Percentiles rank a stretch among this genome's conserved stretches.
These are phyloP conservation scores for Tardiomyces digboiensis DNA, from an alignment of 1,139 yeast genomes.

Conservation along the genomic window DNA sequence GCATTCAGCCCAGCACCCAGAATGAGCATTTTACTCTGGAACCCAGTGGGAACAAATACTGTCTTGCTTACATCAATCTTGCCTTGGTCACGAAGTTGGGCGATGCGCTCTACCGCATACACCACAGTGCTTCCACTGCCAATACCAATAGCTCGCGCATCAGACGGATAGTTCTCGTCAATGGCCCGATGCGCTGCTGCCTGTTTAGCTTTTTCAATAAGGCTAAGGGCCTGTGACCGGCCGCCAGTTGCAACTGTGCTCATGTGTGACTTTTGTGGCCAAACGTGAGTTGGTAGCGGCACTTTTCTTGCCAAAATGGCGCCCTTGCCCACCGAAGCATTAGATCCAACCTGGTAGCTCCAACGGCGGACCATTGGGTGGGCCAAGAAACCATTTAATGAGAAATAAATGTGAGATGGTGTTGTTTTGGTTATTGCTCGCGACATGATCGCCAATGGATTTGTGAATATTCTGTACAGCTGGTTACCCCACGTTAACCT, in stretches of 20 bases:
- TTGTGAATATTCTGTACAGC: no score
- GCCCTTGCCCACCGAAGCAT: no score
- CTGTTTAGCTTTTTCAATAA: slow-evolving; percentile 59
- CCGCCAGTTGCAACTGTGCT: background rate
- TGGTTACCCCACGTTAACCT: no score
- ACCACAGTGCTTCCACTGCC: slow-evolving; percentile 98
- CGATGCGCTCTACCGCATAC: slow-evolving; percentile 90
- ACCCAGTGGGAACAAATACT: slow-evolving; percentile 87
- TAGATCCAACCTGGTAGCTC: no score
- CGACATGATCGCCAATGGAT: no score
- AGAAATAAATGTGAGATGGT: no score
- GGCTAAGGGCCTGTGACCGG: slow-evolving; percentile 5
- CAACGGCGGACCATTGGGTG: no score
- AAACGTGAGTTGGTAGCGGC: no score
- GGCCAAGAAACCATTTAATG: no score
- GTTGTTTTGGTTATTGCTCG: no score
- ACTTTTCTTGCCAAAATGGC: no score
- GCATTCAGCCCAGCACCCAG: slow-evolving; percentile 68
- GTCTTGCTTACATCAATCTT: slow-evolving; percentile 23
- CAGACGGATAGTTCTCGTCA: slow-evolving; percentile 68
- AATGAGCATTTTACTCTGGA: slow-evolving; percentile 84
- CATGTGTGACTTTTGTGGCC: no score
- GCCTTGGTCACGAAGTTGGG: slow-evolving; percentile 56
- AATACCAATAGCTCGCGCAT: slow-evolving; percentile 75
- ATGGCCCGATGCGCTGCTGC: slow-evolving; percentile 90